Base-by-base conservation (phyloP, 257 asterid genomes). In the Petunia axillaris region DNA sequence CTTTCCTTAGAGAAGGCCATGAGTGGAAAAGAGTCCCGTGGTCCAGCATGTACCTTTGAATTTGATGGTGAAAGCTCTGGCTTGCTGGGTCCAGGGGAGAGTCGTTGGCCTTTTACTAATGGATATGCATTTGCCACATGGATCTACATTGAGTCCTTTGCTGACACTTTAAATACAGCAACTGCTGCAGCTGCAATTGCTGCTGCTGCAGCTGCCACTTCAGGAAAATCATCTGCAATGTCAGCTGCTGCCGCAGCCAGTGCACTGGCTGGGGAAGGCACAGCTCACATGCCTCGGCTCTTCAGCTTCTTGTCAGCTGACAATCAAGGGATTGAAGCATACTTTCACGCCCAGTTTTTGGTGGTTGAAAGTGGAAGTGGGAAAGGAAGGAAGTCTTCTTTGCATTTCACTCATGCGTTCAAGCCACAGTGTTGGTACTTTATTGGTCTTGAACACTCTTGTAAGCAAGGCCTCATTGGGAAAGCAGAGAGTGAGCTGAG, bases 21-120 rank as follows among this genome's bases (percentile, higher is more conserved):
- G 96, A 88, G 87, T 86, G 98, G 98, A 73, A 94, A 92, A 87
- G 99, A 95, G 91, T 90, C 89, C 15, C 87, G 87, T 70, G 99
- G 99, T 87, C 99, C 99, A 82, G 93, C 97, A 15, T 88, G 90
- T 84, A 92, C 97, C 78, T 95, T 95, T 79, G 98, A 93, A 87
- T 95, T 95, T 87, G 99, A 95, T 85, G 99, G 99, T 85, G 99
- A 95, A 88, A 93, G 99, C 87, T 95, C 99, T 75, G 99, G 99
- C 79, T 84, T 95, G 81, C 87, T 95, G 67, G 98, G 98, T 77
- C 97, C 99, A 50, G 98, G 97, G 77, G 99, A 95, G 87, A 92
- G 98, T 85, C 94, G 92, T 80, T 95, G 99, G 99, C 99, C 99
- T 79, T 95, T 95, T 74, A 81, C 89, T 62, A 95, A 95, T 85